Conservation (phyloP, 805 yeast species). For the Saccharomyces cerevisiae region DNA sequence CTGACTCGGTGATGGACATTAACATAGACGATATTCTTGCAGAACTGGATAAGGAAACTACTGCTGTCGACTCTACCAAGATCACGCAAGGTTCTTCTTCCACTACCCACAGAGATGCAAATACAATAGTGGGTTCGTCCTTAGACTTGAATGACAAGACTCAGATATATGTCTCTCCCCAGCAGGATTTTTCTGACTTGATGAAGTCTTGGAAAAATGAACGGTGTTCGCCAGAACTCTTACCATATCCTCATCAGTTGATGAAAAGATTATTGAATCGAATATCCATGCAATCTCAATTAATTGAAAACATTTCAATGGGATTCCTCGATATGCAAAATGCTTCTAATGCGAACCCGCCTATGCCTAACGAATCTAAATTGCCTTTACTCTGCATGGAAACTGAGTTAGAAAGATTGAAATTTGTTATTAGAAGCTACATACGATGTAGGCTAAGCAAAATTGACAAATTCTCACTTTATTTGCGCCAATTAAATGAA, state of each 20-base stretch:
- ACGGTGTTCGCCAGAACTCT: conserved; percentile 77
- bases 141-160: conserved; percentile 7
- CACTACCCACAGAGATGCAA: conserved; percentile 14
- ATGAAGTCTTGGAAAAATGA: conserved; percentile 73
- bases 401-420: conserved; percentile 82
- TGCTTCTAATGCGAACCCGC: background rate
- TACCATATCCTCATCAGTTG: conserved; percentile 60
- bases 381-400: conserved; percentile 78
- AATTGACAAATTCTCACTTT: conserved; percentile 62
- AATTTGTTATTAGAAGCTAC: conserved; percentile 72
- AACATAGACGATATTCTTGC: conserved; percentile 64
- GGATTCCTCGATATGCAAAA: conserved; percentile 49
- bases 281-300: conserved; percentile 63
- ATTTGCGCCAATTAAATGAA: conserved; percentile 38
- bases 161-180: conserved; percentile 8
- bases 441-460: conserved; percentile 68
- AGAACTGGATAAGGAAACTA: conserved; percentile 49
- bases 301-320: conserved; percentile 69
- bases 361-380: conserved; percentile 46
- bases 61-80: conserved; percentile 23
- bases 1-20: conserved; percentile 30
- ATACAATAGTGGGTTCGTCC: conserved; percentile 18
- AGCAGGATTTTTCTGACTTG: conserved; percentile 31
- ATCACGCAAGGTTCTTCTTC: conserved; percentile 1
- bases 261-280: conserved; percentile 50